phyloP scores from a whole-genome alignment of 805 yeast genomes.

The Kregervanrija pseudodelftensis region DNA sequence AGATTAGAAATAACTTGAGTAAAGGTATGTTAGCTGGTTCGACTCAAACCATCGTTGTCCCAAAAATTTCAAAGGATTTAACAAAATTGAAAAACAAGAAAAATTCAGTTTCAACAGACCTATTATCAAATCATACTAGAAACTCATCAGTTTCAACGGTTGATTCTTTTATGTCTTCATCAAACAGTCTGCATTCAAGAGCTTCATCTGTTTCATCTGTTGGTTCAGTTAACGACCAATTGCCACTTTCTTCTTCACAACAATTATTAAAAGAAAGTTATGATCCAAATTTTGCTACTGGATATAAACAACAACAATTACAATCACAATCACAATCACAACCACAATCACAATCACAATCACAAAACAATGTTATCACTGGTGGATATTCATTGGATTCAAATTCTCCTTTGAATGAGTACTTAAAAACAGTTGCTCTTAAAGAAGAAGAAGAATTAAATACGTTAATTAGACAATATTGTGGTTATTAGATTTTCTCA shows the following conservation, averaged over 20 bases:
- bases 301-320: neutral
- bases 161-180: constrained; percentile 6
- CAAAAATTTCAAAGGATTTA: constrained; percentile 1
- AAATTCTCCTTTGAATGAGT: constrained; percentile 19
- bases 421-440: constrained; percentile 27
- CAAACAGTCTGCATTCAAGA: constrained; percentile 21
- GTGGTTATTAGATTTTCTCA: constrained; percentile 10
- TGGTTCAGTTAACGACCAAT: constrained; percentile 1
- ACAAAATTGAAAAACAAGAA: neutral
- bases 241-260: neutral
- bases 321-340: neutral
- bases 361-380: constrained; percentile 4
- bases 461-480: constrained; percentile 28
- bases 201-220: constrained; percentile 24
- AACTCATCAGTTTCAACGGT: constrained; percentile 8
- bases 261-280: constrained; percentile 1
- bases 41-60: constrained; percentile 22
- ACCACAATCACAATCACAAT: neutral
- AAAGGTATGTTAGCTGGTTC: constrained; percentile 24
- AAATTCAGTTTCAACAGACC: constrained; percentile 1
- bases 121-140: constrained; percentile 4
- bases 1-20: constrained; percentile 22
- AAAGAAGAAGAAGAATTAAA: constrained; percentile 29
- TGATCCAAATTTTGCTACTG: constrained; percentile 1
- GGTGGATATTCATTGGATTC: constrained; percentile 7